These are phyloP conservation scores for Yarrowia porcina DNA, from an alignment of 805 yeast genomes.

Conservation along the genomic window DNA sequence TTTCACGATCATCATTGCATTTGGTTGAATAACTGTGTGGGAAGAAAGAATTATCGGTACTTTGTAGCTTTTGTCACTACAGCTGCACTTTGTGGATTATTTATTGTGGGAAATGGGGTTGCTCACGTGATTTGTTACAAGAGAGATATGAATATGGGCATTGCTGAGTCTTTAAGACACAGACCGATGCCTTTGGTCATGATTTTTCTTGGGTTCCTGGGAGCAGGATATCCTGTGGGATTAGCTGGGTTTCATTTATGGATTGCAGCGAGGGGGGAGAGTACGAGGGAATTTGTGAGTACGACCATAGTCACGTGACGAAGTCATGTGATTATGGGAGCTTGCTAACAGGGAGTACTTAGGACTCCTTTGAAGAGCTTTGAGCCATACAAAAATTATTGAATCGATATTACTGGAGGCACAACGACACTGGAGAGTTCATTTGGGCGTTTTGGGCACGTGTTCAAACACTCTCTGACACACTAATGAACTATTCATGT, in stretches of 20 bases:
- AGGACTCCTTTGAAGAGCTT: too few relatives aligned
- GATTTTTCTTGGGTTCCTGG: constrained; percentile 53
- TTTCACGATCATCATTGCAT: constrained; percentile 71
- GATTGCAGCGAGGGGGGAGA: constrained; percentile 54
- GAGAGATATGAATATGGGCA: constrained; percentile 29
- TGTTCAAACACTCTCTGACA: too few relatives aligned
- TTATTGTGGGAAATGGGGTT: constrained; percentile 37
- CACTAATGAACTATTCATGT: too few relatives aligned
- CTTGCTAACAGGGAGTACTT: too few relatives aligned
- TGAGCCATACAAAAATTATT: too few relatives aligned
- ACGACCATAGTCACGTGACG: neutral
- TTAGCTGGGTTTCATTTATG: constrained; percentile 54
- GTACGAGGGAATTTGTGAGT: constrained; percentile 70
- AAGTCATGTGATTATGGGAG: neutral
- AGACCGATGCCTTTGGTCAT: constrained; percentile 40
- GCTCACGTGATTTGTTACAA: constrained; percentile 36
- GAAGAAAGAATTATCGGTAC: constrained; percentile 60
- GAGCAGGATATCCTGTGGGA: constrained; percentile 52
- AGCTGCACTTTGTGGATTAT: constrained; percentile 37
- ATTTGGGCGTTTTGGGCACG: too few relatives aligned
- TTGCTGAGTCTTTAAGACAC: constrained; percentile 33
- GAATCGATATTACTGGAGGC: too few relatives aligned
- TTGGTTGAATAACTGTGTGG: constrained; percentile 74
- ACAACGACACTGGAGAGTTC: too few relatives aligned
- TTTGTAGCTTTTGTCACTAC: constrained; percentile 45